Evolutionary conservation across 1,284 basidiomycete species (phyloP).

Genomic region (Sporisorium sorghi): DNA sequence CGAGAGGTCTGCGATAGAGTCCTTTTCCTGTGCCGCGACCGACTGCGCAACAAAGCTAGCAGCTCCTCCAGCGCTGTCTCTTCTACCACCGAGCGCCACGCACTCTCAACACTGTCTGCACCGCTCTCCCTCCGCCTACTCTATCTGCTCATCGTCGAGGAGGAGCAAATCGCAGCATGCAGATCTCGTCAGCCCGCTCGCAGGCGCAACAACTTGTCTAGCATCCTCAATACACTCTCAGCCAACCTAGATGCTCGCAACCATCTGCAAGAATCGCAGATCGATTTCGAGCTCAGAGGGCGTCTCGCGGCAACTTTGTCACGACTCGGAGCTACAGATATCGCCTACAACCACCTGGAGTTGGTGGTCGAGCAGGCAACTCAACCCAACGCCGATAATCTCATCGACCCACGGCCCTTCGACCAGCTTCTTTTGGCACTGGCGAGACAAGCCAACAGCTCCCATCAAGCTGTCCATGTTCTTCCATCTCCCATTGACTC

Average conservation of each 20-base stretch:
- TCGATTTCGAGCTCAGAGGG: constrained; percentile 26
- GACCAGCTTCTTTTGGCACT: constrained; percentile 40
- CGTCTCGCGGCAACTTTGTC: constrained; percentile 31
- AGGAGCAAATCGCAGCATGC: constrained; percentile 33
- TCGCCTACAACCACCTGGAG: constrained; percentile 17
- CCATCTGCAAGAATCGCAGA: not conserved
- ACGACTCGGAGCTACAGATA: constrained; percentile 22
- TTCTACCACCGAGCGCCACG: not conserved
- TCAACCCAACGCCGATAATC: not conserved
- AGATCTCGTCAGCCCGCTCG: constrained; percentile 1
- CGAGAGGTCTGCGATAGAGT: constrained; percentile 37
- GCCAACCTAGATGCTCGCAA: constrained; percentile 5
- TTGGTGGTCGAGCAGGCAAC: constrained; percentile 8
- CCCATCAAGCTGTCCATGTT: not conserved
- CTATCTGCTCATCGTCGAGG: constrained; percentile 41
- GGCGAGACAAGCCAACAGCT: constrained; percentile 12
- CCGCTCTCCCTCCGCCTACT: constrained; percentile 30
- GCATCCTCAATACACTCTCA: constrained; percentile 10
- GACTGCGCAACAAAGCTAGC: constrained; percentile 10
- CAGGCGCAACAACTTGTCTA: constrained; percentile 10
- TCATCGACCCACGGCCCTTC: constrained; percentile 42
- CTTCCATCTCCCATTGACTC: constrained; percentile 43
- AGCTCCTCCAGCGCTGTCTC: constrained; percentile 1
- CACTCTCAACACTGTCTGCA: constrained; percentile 13
- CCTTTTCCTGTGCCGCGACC: constrained; percentile 28